Evolutionary conservation across 331 rosid species (phyloP), one percentile per base, ranked within the genome.

Genomic region (Prunus yedoensis): DNA sequence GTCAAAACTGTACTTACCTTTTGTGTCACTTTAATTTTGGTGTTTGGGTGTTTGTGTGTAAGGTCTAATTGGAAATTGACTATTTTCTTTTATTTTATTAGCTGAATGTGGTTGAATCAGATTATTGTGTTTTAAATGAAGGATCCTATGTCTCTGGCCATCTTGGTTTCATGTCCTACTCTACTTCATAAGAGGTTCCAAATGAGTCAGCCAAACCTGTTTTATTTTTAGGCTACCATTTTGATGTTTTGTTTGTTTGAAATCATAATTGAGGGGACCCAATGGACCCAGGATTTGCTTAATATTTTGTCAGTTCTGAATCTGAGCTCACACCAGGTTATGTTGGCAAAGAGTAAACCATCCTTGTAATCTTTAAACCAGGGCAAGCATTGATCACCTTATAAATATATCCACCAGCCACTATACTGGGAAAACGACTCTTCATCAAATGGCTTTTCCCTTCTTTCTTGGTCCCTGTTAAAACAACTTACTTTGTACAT

Each of bases 91-190:
- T 66, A 74, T 70, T 60, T 43, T 10, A 52, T 30, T 67, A 70
- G 54, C 38, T 51, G 73, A 70, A 70, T 25, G 78, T 70, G 45
- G 46, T 79, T 79, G 63, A 70, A 74, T 61, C 78, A 77, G 71
- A 73, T 30, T 58, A 38, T 74, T 84, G 83, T 76, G 87, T 85
- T 75, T 79, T 82, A 82, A 73, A 74, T 73, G 83, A 83, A 91
- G 91, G 89, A 80, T 91, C 89, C 93, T 77, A 78, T 52, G 81
- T 84, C 27, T 77, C 41, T 78, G 71, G 71, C 5, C 76, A 70
- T 66, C 52, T 74, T 66, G 27, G 45, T 80, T 64, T 56, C 45
- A 43, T 69, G 8, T 74, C 81, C 77, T 60, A 74, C 14, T 46
- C 64, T 66, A 17, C 50, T 78, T 64, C 77, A 65, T 52, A 76